Conservation (phyloP, 148 eudicot genomes). For the Dysphania ambrosioides region DNA sequence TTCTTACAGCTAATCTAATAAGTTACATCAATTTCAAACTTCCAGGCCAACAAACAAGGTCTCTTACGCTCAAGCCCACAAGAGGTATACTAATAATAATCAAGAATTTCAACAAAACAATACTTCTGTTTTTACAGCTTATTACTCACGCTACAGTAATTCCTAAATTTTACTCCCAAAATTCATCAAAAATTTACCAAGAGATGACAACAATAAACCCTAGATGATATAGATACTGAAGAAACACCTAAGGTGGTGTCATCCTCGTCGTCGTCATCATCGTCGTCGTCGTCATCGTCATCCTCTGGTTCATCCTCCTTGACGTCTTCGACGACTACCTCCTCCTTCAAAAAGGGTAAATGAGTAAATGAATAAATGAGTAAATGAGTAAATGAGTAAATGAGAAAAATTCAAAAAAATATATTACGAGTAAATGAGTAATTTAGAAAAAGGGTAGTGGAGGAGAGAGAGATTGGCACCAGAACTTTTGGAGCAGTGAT, state of each 20-base stretch:
- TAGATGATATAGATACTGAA: no score
- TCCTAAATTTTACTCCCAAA: neutral
- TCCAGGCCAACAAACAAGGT: neutral
- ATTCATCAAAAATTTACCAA: neutral
- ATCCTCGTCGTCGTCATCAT: conserved; percentile 62
- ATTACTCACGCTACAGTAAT: neutral
- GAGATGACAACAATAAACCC: neutral
- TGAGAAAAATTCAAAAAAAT: neutral
- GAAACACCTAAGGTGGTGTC: conserved; percentile 41
- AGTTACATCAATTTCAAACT: neutral
- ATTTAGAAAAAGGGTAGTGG: no score
- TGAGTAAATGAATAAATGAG: no score
- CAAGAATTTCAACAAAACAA: neutral
- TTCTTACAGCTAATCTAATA: neutral
- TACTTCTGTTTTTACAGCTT: neutral
- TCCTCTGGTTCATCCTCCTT: conserved; percentile 42
- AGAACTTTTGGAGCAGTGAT: neutral
- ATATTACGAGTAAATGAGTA: no score
- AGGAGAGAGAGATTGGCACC: no score
- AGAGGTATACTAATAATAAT: no score
- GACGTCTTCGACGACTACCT: conserved; percentile 39
- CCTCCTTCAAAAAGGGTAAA: conserved; percentile 14
- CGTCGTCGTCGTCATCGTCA: conserved; percentile 40
- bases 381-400: no score
- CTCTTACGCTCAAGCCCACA: neutral